Evolutionary conservation across 75 land plant genomes (phyloP), one percentile per base, ranked within the genome.

Genomic region (Sequoiadendron giganteum): DNA sequence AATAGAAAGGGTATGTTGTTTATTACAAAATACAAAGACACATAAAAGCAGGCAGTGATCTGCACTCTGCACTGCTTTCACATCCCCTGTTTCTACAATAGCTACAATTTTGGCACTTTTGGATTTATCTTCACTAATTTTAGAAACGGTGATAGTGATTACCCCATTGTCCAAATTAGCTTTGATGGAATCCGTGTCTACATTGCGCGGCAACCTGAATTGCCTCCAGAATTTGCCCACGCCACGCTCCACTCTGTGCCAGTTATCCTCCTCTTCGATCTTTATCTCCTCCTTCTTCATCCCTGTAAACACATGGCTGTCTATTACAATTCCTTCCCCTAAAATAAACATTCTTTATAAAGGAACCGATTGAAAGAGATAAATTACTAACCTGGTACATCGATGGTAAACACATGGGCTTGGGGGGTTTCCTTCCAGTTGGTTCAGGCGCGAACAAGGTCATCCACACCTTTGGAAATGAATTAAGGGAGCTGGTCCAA

Each of bases 391-490:
- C 92, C 95, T 19, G 95, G 95, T 0, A 94, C 89, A 88, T 94
- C 95, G 18, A 93, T 72, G 19, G 87, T 38, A 85, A 94, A 90
- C 30, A 89, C n/a, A 75, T 94, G 95, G 52, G 91, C 88, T 11
- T 68, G 14, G 0, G 93, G 83, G 15, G 94, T 93, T 87, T 94
- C 95, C 56, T 88, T 90, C 95, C 95, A 94, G 90, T 94, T 94
- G 15, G 87, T 92, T 1, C 90, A 61, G 1, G 95, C 93, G 34
- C 84, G 84, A 65, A 90, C 68, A 6, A 90, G 36, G 25, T 56
- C 54, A 4, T 87, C 89, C 0, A 40, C 38, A 6, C 85, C 87
- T 83, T 45, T 87, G 75, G 91, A 85, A 76, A 92, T 79, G 65
- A 21, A 58, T 18, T 58, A 28, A 30, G 88, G 72, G 1, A 88